These are phyloP conservation scores for Salix exigua DNA, from an alignment of 345 rosid species.

Conservation along the genomic window DNA sequence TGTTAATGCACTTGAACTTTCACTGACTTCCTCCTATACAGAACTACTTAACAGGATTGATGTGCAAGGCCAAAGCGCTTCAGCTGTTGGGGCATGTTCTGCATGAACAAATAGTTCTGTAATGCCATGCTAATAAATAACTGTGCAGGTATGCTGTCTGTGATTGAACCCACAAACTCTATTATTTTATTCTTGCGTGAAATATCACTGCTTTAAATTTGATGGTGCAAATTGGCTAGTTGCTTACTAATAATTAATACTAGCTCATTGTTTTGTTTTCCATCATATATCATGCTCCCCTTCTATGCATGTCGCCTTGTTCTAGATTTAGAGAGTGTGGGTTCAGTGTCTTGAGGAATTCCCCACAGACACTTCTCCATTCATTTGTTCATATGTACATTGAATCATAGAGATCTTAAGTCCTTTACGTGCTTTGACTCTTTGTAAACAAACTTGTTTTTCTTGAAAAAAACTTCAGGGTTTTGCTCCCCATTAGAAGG, in stretches of 20 bases:
- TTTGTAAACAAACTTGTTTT: not conserved
- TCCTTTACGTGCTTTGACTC: not conserved
- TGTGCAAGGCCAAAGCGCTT: conserved; percentile 32
- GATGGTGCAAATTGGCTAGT: not conserved
- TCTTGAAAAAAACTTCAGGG: not conserved
- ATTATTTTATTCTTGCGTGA: not conserved
- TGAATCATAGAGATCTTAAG: not conserved
- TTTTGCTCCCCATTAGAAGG: not conserved
- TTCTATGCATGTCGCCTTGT: not conserved
- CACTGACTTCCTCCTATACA: conserved; percentile 30
- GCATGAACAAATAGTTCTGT: conserved; percentile 24
- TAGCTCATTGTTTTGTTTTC: not conserved
- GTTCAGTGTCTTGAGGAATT: not conserved
- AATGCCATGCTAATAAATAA: conserved; percentile 23
- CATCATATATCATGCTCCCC: not conserved
- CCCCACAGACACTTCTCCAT: not conserved
- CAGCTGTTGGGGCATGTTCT: conserved; percentile 33
- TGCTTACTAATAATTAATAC: not conserved
- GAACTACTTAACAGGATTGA: conserved; percentile 39
- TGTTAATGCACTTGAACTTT: conserved; percentile 34
- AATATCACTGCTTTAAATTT: not conserved
- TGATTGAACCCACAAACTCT: conserved; percentile 1
- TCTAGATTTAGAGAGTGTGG: not conserved
- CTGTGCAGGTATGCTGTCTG: conserved; percentile 48
- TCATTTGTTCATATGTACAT: not conserved